phyloP scores from a whole-genome alignment of 179 eudicot species.

The Silene noctiflora region DNA sequence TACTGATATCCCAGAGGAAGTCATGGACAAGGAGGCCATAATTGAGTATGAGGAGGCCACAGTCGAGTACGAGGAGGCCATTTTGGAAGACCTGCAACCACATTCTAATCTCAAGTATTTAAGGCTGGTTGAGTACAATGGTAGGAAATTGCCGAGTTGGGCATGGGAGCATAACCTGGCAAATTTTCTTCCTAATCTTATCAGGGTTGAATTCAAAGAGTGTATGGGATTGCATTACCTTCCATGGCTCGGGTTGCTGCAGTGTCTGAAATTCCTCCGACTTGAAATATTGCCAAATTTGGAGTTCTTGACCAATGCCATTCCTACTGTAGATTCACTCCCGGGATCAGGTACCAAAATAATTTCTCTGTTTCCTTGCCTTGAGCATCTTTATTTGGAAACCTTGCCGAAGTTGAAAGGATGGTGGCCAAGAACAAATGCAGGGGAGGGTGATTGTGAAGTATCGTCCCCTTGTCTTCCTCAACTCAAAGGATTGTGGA shows the following conservation, averaged over 20 bases:
- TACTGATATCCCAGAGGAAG: not conserved
- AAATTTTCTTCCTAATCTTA: constrained; percentile 24
- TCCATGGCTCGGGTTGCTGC: constrained; percentile 14
- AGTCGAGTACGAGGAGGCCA: not conserved
- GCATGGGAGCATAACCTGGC: constrained; percentile 10
- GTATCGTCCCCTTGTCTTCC: constrained; percentile 4
- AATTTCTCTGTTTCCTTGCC: constrained; percentile 15
- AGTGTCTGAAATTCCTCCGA: constrained; percentile 6
- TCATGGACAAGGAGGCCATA: not conserved
- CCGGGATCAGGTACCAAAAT: not conserved
- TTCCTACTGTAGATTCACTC: not conserved
- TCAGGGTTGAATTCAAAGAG: not conserved
- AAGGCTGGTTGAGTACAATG: constrained; percentile 4
- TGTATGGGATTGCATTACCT: constrained; percentile 17
- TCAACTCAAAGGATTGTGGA: not conserved
- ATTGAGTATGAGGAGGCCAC: constrained; percentile 7
- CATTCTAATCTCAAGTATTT: constrained; percentile 23
- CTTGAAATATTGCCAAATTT: not conserved
- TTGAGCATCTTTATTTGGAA: not conserved
- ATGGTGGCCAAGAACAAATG: constrained; percentile 22
- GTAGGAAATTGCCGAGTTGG: constrained; percentile 28
- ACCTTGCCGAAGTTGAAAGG: constrained; percentile 20
- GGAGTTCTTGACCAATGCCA: constrained; percentile 14
- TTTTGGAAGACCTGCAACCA: constrained; percentile 31
- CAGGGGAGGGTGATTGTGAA: not conserved